Evolutionary conservation across 108 stramenopile species (phyloP), one percentile per base, ranked within the genome.

Genomic region (Nannochloropsis salina): DNA sequence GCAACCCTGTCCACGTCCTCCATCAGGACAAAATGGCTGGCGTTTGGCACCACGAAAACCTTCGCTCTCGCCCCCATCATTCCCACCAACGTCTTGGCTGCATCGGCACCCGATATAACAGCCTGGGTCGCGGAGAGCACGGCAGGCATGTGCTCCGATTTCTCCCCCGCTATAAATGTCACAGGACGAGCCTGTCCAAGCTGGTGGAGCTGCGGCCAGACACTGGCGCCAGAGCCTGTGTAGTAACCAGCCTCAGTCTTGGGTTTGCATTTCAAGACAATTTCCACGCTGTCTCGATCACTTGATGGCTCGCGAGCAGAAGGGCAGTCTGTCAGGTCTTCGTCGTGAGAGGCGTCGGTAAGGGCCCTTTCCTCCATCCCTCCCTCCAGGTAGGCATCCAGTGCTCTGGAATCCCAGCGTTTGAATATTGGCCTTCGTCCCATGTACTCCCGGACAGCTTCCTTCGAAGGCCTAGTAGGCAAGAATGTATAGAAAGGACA

Each of bases 221-320:
- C 5, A 74, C 61, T 74, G 8, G 61, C 61, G n/a, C 61, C 61
- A 74, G 61, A 15, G 6, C 61, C 61, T 4, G 20, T 15, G 61
- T 74, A 74, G n/a, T 74, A 74, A 74, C 61, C 61, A n/a, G 61
- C 61, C n/a, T 74, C 61, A n/a, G 20, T 74, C 61, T 74, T n/a
- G n/a, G 61, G 61, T 74, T 74, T 74, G 61, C 61, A 74, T n/a
- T 74, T 74, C n/a, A 74, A n/a, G 31, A 31, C 31, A 31, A 31
- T 31, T 31, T 31, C 31, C 31, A 31, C 31, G 31, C 31, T 31
- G 31, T 31, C 31, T 31, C 31, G 31, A 31, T 31, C 0, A 31
- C 31, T 31, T 31, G 31, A 31, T 31, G 31, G 31, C 31, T 31
- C 31, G 4, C 61, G 61, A n/a, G n/a, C 61, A 15, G n/a, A n/a